Evolutionary conservation across 345 rosid genomes (phyloP).

Genomic region (Citrus mangshanensis): DNA sequence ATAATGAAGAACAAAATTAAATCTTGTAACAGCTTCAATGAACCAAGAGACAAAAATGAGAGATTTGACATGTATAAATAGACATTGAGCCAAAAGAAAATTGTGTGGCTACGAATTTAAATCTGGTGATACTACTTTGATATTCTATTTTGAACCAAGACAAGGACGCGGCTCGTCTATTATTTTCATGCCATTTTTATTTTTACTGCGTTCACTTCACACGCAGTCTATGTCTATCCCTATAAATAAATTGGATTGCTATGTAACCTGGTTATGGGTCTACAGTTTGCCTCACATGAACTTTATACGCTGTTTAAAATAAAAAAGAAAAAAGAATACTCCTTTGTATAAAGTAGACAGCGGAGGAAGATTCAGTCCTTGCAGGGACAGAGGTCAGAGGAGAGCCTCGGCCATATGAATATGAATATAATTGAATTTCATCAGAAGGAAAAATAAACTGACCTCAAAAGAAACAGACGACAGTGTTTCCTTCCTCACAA

Average conservation of each 20-base stretch:
- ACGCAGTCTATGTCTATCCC: too few relatives aligned
- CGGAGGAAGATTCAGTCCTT: constrained; percentile 11
- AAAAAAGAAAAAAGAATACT: neutral
- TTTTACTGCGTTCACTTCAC: neutral
- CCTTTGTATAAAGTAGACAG: neutral
- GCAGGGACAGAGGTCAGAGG: neutral
- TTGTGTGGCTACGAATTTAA: neutral
- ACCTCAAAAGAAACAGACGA: constrained; percentile 72
- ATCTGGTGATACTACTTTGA: neutral
- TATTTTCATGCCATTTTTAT: neutral
- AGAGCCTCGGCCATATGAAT: too few relatives aligned
- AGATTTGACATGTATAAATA: too few relatives aligned
- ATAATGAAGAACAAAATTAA: too few relatives aligned
- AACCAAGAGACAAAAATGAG: too few relatives aligned
- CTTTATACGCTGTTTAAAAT: too few relatives aligned
- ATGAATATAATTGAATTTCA: neutral
- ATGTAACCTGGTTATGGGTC: neutral
- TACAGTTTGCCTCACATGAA: neutral
- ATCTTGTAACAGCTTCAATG: too few relatives aligned
- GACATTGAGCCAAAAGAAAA: neutral
- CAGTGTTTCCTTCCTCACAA: constrained; percentile 43
- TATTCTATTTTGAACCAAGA: neutral
- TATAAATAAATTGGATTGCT: too few relatives aligned
- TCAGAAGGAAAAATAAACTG: neutral
- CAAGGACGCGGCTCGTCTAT: neutral